Evolutionary conservation across 2,329 filamentous ascomycete genomes (phyloP).

Genomic region (Chaetomium globosum): DNA sequence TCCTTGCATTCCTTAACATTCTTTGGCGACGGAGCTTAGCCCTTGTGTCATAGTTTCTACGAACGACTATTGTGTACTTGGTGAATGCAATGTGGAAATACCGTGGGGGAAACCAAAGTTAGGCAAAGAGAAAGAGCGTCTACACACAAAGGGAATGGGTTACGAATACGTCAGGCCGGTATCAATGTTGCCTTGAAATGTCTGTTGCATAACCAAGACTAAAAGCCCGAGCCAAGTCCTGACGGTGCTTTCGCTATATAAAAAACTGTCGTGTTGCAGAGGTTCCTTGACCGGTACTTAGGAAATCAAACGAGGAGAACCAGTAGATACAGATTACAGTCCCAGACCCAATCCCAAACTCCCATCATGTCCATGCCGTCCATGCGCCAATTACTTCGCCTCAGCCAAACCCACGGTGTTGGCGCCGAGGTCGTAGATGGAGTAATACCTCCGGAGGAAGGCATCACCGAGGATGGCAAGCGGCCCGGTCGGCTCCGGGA

Average conservation of each 20-base stretch:
- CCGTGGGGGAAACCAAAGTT: not conserved
- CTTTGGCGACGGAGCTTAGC: too few species aligned
- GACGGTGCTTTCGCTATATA: not conserved
- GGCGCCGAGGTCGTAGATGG: conserved; percentile 92
- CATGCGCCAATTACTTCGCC: conserved; percentile 60
- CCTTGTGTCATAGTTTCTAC: too few species aligned
- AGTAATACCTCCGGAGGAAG: conserved; percentile 86
- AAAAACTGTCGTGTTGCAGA: conserved; percentile 6
- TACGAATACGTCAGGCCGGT: not conserved
- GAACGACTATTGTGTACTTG: not conserved
- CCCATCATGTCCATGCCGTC: conserved; percentile 6
- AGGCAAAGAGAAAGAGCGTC: not conserved
- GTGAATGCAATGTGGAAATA: not conserved
- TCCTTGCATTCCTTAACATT: too few species aligned
- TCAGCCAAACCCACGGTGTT: conserved; percentile 85
- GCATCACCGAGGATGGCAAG: conserved; percentile 93
- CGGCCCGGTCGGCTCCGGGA: conserved; percentile 83
- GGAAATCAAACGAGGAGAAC: conserved; percentile 9
- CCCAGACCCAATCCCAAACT: conserved; percentile 18
- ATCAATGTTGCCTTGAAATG: not conserved
- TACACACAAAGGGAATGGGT: not conserved
- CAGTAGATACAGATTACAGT: conserved; percentile 18
- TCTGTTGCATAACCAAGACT: not conserved
- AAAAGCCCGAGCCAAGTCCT: not conserved
- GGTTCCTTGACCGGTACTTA: conserved; percentile 10